Conservation (phyloP, 2,329 filamentous ascomycete species). For the Xenoacremonium recifei region DNA sequence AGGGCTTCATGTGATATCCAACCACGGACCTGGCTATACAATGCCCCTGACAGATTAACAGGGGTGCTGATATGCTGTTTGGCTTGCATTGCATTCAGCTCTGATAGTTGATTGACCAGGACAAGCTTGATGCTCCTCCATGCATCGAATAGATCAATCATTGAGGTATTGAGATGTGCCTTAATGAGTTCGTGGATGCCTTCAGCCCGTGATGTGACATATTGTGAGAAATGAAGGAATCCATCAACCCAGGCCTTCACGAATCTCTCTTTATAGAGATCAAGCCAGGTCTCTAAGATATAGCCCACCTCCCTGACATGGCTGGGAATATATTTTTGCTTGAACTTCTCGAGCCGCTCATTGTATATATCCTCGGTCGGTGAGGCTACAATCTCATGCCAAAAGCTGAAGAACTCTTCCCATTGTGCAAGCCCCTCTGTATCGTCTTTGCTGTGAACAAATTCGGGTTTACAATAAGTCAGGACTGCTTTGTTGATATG, state of each 20-base stretch:
- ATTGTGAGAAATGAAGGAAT: background rate
- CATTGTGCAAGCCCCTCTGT: background rate
- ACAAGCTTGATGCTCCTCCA: no score
- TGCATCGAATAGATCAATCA: no score
- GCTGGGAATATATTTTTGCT: background rate
- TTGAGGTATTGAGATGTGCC: background rate
- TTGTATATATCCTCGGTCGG: conserved; percentile 11
- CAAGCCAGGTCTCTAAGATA: conserved; percentile 9
- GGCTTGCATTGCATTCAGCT: conserved; percentile 1
- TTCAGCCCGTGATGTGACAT: background rate
- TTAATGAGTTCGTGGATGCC: background rate
- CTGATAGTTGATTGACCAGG: background rate
- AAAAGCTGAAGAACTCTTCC: background rate
- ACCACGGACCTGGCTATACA: no score
- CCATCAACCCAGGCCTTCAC: background rate
- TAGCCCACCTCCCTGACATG: background rate
- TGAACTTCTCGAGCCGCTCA: background rate
- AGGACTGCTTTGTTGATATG: background rate
- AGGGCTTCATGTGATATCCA: background rate
- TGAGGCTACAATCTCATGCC: background rate
- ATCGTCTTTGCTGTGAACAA: background rate
- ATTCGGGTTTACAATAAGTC: background rate
- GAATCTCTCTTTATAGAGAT: conserved; percentile 11
- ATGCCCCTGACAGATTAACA: background rate
- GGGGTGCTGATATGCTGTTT: background rate